A percentile compares a stretch with the other conserved stretches of the same genome.
phyloP scores from a whole-genome alignment of 176 grass and related monocot species.

The Paspalum notatum region DNA sequence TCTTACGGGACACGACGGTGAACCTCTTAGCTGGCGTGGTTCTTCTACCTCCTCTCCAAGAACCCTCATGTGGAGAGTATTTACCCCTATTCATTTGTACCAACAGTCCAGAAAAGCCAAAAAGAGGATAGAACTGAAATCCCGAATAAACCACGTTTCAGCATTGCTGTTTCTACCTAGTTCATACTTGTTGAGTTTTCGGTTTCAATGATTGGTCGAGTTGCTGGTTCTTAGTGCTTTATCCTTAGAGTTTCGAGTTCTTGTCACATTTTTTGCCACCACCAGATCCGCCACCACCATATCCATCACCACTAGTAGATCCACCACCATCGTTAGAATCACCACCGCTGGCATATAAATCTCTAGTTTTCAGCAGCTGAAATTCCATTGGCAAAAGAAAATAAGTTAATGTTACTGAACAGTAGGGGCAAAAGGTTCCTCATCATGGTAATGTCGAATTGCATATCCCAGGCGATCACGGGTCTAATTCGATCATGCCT shows the following conservation, averaged over 20 bases:
- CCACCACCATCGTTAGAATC: neutral
- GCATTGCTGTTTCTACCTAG: neutral
- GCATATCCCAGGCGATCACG: constrained; percentile 72
- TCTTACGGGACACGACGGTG: too few relatives aligned
- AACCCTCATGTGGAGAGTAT: too few relatives aligned
- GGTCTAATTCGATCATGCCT: constrained; percentile 66
- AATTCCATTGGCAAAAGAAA: too few relatives aligned
- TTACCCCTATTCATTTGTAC: neutral
- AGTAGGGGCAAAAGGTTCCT: constrained; percentile 71
- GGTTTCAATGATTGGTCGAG: neutral
- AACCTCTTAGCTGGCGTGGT: too few relatives aligned
- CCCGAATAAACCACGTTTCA: neutral
- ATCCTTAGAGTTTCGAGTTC: neutral
- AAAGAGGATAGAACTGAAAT: neutral
- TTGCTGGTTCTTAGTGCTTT: neutral
- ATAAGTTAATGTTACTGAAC: constrained; percentile 52
- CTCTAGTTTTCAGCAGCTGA: too few relatives aligned
- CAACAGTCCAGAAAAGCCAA: neutral
- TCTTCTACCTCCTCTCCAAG: too few relatives aligned
- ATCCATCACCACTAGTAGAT: neutral
- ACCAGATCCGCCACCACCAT: neutral
- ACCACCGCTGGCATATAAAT: too few relatives aligned
- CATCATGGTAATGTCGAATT: constrained; percentile 69
- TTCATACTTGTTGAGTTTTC: neutral
- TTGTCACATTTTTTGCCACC: neutral